Percentiles rank a stretch among this genome's conserved stretches.
These are phyloP conservation scores for Tausonia pullulans DNA, from an alignment of 1,284 basidiomycete species.

Conservation along the genomic window DNA sequence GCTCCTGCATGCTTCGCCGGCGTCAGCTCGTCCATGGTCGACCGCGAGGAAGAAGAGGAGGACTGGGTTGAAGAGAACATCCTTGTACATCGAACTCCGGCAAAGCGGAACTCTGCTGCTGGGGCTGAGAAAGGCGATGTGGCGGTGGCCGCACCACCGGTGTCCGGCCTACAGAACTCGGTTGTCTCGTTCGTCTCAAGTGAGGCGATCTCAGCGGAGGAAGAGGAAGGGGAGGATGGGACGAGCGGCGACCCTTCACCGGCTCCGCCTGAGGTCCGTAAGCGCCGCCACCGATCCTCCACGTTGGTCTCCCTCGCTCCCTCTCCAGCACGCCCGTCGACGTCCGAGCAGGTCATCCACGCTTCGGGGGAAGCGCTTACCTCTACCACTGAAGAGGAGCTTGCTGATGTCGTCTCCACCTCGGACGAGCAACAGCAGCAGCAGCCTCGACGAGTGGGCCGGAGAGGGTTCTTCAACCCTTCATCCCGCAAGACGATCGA, in stretches of 20 bases:
- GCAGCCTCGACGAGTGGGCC: no score
- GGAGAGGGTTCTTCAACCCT: background rate
- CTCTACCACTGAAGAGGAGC: background rate
- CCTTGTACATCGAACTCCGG: background rate
- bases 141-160: background rate
- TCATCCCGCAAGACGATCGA: slow-evolving; percentile 47
- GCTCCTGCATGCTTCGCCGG: slow-evolving; percentile 31
- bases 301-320: slow-evolving; percentile 28
- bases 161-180: background rate
- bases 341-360: slow-evolving; percentile 25
- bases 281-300: slow-evolving; percentile 22
- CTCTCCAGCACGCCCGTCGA: slow-evolving; percentile 32
- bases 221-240: no score
- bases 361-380: slow-evolving; percentile 7
- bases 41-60: slow-evolving; percentile 21
- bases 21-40: slow-evolving; percentile 14
- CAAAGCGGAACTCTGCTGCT: background rate
- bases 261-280: background rate
- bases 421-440: background rate
- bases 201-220: background rate
- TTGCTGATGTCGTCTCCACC: slow-evolving; percentile 1
- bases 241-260: background rate
- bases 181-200: slow-evolving; percentile 9
- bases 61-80: slow-evolving; percentile 24
- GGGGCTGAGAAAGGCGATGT: background rate